Evolutionary conservation across 257 asterid species (phyloP).

Genomic region (Primulina tabacum): DNA sequence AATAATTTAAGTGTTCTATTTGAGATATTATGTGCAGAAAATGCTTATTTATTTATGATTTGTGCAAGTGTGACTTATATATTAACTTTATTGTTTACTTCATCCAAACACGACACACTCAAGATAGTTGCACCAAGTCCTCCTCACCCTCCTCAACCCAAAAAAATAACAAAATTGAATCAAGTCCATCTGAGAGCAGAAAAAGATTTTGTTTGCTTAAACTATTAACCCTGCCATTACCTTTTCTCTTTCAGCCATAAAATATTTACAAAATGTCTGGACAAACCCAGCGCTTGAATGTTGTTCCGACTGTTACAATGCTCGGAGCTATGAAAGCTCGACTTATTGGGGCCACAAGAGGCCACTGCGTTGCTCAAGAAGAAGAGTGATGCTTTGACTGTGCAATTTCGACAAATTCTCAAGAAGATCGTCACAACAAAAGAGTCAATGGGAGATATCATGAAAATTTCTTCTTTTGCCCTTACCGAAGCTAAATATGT

Average conservation of each 20-base stretch:
- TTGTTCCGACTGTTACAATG: constrained; percentile 50
- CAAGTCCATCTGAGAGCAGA: background rate
- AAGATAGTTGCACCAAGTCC: background rate
- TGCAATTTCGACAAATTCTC: constrained; percentile 46
- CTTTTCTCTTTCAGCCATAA: constrained; percentile 28
- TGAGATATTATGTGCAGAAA: no score
- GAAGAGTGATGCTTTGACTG: constrained; percentile 53
- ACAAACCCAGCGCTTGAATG: constrained; percentile 48
- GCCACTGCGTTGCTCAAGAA: constrained; percentile 58
- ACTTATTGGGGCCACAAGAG: constrained; percentile 49
- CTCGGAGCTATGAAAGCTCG: constrained; percentile 54
- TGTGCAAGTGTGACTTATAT: background rate
- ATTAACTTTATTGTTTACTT: background rate
- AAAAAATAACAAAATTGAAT: background rate
- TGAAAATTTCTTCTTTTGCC: constrained; percentile 45
- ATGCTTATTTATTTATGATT: background rate
- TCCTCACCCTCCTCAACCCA: background rate
- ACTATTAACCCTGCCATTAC: background rate
- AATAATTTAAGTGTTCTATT: no score
- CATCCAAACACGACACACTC: background rate
- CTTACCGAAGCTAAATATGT: constrained; percentile 52
- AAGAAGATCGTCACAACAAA: constrained; percentile 48
- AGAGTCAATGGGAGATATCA: constrained; percentile 48
- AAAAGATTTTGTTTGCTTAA: background rate
- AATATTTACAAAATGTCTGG: constrained; percentile 41